A percentile compares a stretch with the other conserved stretches of the same genome.
These are phyloP conservation scores for Saitozyma sp. DNA, from an alignment of 768 basidiomycete genomes.

Conservation along the genomic window DNA sequence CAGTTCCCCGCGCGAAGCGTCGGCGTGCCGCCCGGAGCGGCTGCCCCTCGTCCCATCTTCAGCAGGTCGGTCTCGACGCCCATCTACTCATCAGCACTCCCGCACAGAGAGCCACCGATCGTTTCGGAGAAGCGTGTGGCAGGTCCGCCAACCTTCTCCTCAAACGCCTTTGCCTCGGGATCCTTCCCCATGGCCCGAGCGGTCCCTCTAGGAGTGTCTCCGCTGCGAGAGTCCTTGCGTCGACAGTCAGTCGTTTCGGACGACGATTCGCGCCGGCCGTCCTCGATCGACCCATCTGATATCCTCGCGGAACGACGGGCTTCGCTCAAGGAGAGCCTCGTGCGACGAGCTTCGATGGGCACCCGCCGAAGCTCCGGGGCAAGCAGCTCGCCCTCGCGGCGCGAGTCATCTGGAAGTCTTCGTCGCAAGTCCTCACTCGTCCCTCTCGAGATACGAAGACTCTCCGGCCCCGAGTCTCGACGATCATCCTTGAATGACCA, in stretches of 20 bases:
- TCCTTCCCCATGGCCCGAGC: constrained; percentile 28
- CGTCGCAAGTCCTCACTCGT: background rate
- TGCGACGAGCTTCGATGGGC: too few species aligned
- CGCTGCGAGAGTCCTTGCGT: constrained; percentile 27
- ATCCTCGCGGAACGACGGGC: background rate
- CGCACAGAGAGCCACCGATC: constrained; percentile 2
- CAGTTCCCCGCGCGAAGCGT: constrained; percentile 19
- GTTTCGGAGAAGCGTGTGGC: constrained; percentile 9
- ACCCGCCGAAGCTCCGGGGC: too few species aligned
- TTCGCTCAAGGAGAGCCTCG: background rate
- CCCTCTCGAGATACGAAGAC: background rate
- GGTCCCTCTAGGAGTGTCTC: constrained; percentile 31
- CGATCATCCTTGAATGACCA: too few species aligned
- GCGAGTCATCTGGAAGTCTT: background rate
- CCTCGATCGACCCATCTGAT: constrained; percentile 4
- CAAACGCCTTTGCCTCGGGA: constrained; percentile 13
- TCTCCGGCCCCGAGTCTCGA: too few species aligned
- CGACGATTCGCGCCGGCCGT: constrained; percentile 16
- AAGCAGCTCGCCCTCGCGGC: background rate
- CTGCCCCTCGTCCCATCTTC: constrained; percentile 28
- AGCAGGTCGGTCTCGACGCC: constrained; percentile 31
- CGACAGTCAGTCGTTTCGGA: constrained; percentile 34
- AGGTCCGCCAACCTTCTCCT: background rate
- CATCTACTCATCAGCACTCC: constrained; percentile 15
- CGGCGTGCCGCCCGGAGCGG: constrained; percentile 31